phyloP scores from a whole-genome alignment of 306 rosid genomes.

The Quercus aquifolioides region DNA sequence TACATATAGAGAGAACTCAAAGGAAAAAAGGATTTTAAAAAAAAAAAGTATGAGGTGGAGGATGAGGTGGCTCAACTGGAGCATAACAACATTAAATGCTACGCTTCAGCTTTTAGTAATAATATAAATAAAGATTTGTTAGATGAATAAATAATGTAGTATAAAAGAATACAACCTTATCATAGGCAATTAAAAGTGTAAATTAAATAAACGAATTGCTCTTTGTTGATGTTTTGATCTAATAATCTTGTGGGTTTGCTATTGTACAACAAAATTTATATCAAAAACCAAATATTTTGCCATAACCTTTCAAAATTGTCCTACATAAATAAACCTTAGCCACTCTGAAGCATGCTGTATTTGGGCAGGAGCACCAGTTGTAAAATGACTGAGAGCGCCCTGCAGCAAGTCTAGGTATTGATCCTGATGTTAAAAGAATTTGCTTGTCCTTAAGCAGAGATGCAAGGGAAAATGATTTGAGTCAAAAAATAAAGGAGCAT shows the following conservation, averaged over 20 bases:
- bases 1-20: too few relatives aligned
- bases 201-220: not conserved
- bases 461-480: not conserved
- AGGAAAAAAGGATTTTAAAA: too few relatives aligned
- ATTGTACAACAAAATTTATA: slow-evolving; percentile 10
- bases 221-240: not conserved
- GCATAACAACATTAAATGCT: too few relatives aligned
- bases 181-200: not conserved
- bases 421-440: not conserved
- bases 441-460: not conserved
- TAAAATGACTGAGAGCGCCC: not conserved
- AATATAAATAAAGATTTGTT: too few relatives aligned
- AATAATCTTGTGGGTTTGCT: not conserved
- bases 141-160: not conserved
- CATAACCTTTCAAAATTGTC: slow-evolving; percentile 13
- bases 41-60: too few relatives aligned
- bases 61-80: too few relatives aligned
- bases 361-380: not conserved
- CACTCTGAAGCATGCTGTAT: not conserved
- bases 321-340: not conserved
- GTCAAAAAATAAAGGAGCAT: not conserved
- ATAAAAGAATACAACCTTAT: not conserved
- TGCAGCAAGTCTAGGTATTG: slow-evolving; percentile 1
- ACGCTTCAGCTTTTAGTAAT: too few relatives aligned
- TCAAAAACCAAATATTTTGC: not conserved